Evolutionary conservation across 169 alveolate genomes (phyloP), one percentile per base, ranked within the genome.

Genomic region (Plasmodium billcollinsi): DNA sequence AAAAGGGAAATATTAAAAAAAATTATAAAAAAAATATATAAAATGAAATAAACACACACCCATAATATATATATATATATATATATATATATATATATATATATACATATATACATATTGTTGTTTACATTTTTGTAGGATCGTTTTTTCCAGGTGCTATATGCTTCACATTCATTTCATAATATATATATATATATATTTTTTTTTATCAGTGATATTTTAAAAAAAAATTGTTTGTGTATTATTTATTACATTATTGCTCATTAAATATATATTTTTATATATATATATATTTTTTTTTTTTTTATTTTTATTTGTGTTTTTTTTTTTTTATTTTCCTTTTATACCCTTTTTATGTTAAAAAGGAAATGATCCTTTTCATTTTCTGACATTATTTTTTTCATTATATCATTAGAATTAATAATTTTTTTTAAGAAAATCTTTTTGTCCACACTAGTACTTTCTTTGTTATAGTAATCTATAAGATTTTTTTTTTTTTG

Each of bases 351-450:
- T 33, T 74, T 74, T 14, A 75, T 78, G 43, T 45, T 78, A 70
- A 78, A 78, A 50, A 78, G 89, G 43, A 78, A 78, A 15, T 45
- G 39, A 20, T 78, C 89, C 5, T 76, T 78, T 71, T 65, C 76
- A 15, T 61, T 61, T 15, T 75, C 33, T 15, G 14, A 52, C 45
- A 11, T n/a, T 11, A 33, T 63, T 4, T 8, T 54, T 1, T 29
- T 67, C 20, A 11, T 33, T 15, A 65, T 47, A 29, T 26, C 45
- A 26, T 74, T 50, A 49, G 59, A 49, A 62, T 58, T 56, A 43
- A 33, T 20, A 73, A 29, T 29, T 11, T 73, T 73, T n/a, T 58
- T 33, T 6, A 56, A 56, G 45, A 9, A 24, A 18, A 20, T 39
- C 6, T 72, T 72, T 24, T 26, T 26, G 54, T 47, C 21, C 0